These are phyloP conservation scores for Cucurbita maxima DNA, from an alignment of 306 rosid genomes.

Conservation along the genomic window DNA sequence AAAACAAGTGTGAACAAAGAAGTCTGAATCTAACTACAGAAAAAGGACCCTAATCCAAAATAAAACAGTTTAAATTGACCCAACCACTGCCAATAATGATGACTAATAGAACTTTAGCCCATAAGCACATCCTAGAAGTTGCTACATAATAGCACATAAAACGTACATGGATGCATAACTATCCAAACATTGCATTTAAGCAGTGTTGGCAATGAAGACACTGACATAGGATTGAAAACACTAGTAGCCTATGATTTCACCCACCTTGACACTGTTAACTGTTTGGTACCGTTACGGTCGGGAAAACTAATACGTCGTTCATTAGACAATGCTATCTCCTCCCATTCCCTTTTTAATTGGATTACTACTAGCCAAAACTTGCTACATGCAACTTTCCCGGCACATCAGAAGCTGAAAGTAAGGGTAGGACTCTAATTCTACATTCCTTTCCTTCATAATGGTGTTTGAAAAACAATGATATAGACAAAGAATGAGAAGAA, in stretches of 20 bases:
- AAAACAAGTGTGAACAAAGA: no score
- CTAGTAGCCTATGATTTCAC: not conserved
- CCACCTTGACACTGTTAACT: not conserved
- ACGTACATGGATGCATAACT: not conserved
- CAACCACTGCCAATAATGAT: not conserved
- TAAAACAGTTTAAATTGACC: not conserved
- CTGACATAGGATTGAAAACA: not conserved
- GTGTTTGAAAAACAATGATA: not conserved
- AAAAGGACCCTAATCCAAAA: no score
- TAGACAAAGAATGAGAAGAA: not conserved
- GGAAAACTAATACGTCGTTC: not conserved
- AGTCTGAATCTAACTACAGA: not conserved
- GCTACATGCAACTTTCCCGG: not conserved
- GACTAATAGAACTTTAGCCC: not conserved
- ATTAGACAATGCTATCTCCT: not conserved
- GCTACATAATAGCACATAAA: not conserved
- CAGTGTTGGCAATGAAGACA: not conserved
- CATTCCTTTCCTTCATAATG: not conserved
- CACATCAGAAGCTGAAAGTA: not conserved
- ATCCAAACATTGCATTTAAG: not conserved
- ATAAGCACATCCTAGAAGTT: not conserved
- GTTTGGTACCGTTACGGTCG: not conserved
- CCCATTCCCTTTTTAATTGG: not conserved
- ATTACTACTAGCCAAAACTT: not conserved
- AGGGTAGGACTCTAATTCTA: not conserved